Conservation (phyloP, 495 filamentous ascomycete genomes). For the Penicillium arizonense region DNA sequence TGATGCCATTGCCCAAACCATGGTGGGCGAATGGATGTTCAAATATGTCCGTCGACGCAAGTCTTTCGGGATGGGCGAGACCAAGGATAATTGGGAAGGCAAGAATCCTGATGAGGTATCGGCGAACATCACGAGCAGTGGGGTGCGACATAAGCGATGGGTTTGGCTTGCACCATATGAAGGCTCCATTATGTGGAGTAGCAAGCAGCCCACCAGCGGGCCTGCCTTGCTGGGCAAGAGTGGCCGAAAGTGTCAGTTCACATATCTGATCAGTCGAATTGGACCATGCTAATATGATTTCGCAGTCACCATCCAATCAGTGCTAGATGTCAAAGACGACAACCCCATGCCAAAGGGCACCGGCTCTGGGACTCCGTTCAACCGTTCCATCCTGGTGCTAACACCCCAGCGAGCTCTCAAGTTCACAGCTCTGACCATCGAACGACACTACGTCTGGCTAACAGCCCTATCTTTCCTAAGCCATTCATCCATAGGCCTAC, state of each 20-base stretch:
- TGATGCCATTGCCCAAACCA: constrained; percentile 97
- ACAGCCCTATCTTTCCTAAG: constrained; percentile 92
- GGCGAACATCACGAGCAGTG: constrained; percentile 53
- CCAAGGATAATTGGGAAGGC: constrained; percentile 58
- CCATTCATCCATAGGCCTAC: constrained; percentile 73
- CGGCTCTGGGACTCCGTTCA: constrained; percentile 60
- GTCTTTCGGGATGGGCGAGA: constrained; percentile 77
- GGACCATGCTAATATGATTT: constrained; percentile 14
- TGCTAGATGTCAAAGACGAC: constrained; percentile 94
- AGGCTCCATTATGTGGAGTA: constrained; percentile 95
- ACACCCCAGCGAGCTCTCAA: constrained; percentile 93
- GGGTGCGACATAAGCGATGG: constrained; percentile 89
- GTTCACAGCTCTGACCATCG: constrained; percentile 79
- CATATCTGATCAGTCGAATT: not conserved
- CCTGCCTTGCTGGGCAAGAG: constrained; percentile 90
- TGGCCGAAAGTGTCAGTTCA: constrained; percentile 84
- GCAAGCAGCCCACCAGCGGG: constrained; percentile 88
- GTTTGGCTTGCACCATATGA: constrained; percentile 98
- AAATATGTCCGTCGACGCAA: constrained; percentile 93
- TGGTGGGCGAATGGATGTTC: constrained; percentile 99
- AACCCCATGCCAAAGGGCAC: constrained; percentile 78
- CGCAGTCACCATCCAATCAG: constrained; percentile 89
- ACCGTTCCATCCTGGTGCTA: constrained; percentile 91
- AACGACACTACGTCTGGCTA: constrained; percentile 94
- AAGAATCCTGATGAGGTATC: constrained; percentile 49